These are phyloP conservation scores for Chaetomium sp. DNA, from an alignment of 2,329 filamentous ascomycete species.

Conservation along the genomic window DNA sequence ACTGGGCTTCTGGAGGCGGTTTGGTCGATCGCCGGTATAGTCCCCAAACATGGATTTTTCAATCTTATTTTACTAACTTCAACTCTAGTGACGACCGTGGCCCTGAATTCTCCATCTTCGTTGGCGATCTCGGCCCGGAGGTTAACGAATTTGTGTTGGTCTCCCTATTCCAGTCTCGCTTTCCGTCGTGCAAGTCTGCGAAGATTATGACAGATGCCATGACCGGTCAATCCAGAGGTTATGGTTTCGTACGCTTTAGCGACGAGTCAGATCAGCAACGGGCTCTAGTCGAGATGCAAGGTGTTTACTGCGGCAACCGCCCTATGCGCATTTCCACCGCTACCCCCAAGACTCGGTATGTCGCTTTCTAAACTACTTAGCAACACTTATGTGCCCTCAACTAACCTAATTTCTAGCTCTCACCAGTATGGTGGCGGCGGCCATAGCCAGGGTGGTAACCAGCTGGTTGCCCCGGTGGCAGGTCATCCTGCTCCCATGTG, in stretches of 20 bases:
- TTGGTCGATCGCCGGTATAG: conserved; percentile 81
- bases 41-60: conserved; percentile 14
- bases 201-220: conserved; percentile 99
- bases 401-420: conserved; percentile 22
- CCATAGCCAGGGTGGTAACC: conserved; percentile 32
- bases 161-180: conserved; percentile 92
- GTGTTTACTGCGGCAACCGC: conserved; percentile 96
- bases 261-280: conserved; percentile 95
- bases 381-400: background rate
- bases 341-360: conserved; percentile 83
- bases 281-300: conserved; percentile 95
- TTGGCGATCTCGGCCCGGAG: conserved; percentile 93
- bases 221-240: conserved; percentile 93
- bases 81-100: conserved; percentile 78
- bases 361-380: background rate
- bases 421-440: conserved; percentile 36
- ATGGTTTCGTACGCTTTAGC: conserved; percentile 95
- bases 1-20: conserved; percentile 97
- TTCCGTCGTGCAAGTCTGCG: conserved; percentile 95
- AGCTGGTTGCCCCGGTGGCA: conserved; percentile 36
- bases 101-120: conserved; percentile 95
- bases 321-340: conserved; percentile 98
- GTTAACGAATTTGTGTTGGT: conserved; percentile 98
- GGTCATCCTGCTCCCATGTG: conserved; percentile 40
- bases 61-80: conserved; percentile 8